phyloP scores from a whole-genome alignment of 495 filamentous ascomycete species.

The Aspergillus carlsbadensis region DNA sequence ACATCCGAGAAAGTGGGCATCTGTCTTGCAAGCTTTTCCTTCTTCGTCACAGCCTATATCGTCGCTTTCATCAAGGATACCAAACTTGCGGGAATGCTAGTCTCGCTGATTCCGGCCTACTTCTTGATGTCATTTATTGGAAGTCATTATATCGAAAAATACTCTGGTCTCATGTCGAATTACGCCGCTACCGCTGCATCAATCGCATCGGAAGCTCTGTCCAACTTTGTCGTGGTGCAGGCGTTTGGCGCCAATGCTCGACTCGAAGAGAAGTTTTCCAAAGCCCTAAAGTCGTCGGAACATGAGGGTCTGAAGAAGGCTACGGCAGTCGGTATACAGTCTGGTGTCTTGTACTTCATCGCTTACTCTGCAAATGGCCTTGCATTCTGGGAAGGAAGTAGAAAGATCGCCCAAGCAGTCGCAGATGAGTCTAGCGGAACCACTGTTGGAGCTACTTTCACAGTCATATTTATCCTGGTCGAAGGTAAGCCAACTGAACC shows the following conservation, averaged over 20 bases:
- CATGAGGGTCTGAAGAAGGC: constrained; percentile 58
- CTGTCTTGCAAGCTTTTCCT: constrained; percentile 54
- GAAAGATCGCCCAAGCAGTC: constrained; percentile 49
- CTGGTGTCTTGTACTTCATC: constrained; percentile 67
- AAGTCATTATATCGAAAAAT: constrained; percentile 59
- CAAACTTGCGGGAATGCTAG: constrained; percentile 36
- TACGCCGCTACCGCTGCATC: constrained; percentile 48
- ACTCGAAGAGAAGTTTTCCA: constrained; percentile 54
- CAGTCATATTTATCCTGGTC: constrained; percentile 64
- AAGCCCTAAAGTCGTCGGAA: constrained; percentile 44
- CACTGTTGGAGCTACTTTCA: constrained; percentile 60
- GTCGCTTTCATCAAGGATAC: constrained; percentile 62
- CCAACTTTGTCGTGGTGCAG: constrained; percentile 49
- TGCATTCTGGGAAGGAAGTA: constrained; percentile 66
- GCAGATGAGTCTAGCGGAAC: constrained; percentile 26
- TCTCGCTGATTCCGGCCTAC: constrained; percentile 64
- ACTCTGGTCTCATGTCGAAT: constrained; percentile 51
- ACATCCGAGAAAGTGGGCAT: constrained; percentile 69
- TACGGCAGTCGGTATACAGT: constrained; percentile 55
- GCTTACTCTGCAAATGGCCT: constrained; percentile 63
- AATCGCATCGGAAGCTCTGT: constrained; percentile 48
- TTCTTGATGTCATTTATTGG: constrained; percentile 64
- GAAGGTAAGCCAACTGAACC: constrained; percentile 47
- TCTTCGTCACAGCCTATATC: constrained; percentile 63
- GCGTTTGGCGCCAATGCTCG: constrained; percentile 46